Base-by-base conservation (phyloP, 805 yeast species). In the Sugiyamaella americana region DNA sequence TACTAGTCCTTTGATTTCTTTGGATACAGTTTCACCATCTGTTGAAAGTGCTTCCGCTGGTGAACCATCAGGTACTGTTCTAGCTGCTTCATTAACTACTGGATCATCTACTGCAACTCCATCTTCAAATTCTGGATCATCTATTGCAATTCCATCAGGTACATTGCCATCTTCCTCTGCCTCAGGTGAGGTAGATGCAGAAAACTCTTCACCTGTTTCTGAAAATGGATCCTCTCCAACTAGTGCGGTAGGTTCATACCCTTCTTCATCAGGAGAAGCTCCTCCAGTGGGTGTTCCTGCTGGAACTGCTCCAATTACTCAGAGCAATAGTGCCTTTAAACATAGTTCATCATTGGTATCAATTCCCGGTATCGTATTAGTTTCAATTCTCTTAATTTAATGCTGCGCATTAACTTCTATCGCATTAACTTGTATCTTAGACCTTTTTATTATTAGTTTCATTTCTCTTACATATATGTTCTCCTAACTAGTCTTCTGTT, bases 31-130 rank as follows among this genome's bases (percentile, higher is more conserved):
- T 13, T 8, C 43, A 13, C 34, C 37, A 16, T 11, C 30, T 1
- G 18, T 41, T 11, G 24, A 44, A 24, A 39, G 29, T 18, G 21
- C 43, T 29, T 32, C 48, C 22, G 43, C 29, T 18, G 22, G 16
- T 17, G 21, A 26, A 21, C 37, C 43, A 3, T 29, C 38, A 13
- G 24, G 19, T 32, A 11, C 34, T 10, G 29, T n/a, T 17, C 19
- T 36, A 30, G 41, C 6, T 18, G 26, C 17, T 11, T 24, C 43
- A 18, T 16, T 36, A 13, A 36, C 21, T 20, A 10, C 21, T 11
- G 16, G 21, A 21, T 16, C 24, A 21, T 26, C 43, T 13, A 36
- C n/a, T 13, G 32, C 32, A 8, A n/a, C 43, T 3, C 43, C 43
- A n/a, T 11, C 35, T n/a, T 16, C 24, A 34, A 17, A 34, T 8